A percentile compares a stretch with the other conserved stretches of the same genome.
Evolutionary conservation across 208 protist species (phyloP).

Genomic region (Leishmania martiniquensis): DNA sequence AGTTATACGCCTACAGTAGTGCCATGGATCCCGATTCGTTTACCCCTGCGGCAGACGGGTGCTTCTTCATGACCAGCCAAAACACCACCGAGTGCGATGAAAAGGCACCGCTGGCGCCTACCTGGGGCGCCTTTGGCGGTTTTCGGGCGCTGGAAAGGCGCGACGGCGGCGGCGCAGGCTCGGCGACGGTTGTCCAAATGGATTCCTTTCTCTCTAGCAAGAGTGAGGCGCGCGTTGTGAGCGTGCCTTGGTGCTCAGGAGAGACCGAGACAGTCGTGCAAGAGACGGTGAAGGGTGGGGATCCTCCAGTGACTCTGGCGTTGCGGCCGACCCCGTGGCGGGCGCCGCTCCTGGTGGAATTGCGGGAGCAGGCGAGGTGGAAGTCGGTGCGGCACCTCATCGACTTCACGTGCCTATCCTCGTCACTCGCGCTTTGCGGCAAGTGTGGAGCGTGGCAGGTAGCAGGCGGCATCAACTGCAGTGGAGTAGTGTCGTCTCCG

Average conservation of each 20-base stretch:
- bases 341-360: conserved; percentile 25
- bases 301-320: background rate
- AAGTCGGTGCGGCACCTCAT: conserved; percentile 24
- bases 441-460: conserved; percentile 14
- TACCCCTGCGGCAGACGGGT: conserved; percentile 9
- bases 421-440: conserved; percentile 15
- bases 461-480: conserved; percentile 21
- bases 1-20: conserved; percentile 34
- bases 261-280: conserved; percentile 7
- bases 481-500: conserved; percentile 32
- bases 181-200: conserved; percentile 5
- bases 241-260: conserved; percentile 10
- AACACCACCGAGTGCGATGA: background rate
- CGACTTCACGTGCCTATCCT: conserved; percentile 34
- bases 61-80: conserved; percentile 15
- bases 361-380: conserved; percentile 30
- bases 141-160: conserved; percentile 21
- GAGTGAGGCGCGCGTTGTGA: conserved; percentile 29
- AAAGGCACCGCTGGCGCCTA: background rate
- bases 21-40: conserved; percentile 9
- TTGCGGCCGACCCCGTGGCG: background rate
- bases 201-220: conserved; percentile 23
- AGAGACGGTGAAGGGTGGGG: conserved; percentile 14
- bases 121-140: conserved; percentile 13
- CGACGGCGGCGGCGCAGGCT: background rate